Evolutionary conservation across 306 rosid genomes (phyloP), one percentile per base, ranked within the genome.

Genomic region (Trifolium pratense): DNA sequence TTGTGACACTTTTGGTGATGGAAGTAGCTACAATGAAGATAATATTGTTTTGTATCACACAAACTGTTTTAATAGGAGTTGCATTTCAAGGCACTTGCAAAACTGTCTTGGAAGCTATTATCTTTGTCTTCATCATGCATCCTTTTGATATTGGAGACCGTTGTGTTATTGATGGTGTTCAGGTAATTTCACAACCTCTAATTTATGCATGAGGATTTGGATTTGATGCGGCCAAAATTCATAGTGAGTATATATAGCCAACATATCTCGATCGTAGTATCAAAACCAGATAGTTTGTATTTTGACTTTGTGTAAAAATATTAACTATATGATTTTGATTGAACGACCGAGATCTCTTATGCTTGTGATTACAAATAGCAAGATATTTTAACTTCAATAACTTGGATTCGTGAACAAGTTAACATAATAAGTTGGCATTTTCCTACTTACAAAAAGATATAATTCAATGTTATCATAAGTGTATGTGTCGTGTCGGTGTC

Each of bases 61-160:
- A 85, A 61, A 66, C 73, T 1, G 77, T 85, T 46, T 39, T 85
- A 2, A 55, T 85, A 10, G 86, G 89, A 0, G 80, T 85, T 55
- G 89, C 89, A 20, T 85, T 85, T 75, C 89, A 85, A 61, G 68
- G 78, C 3, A 85, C 89, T 49, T 85, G 87, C 81, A 85, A 82
- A 74, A 85, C 85, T 26, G 78, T 82, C 1, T 61, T 85, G 66
- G 89, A 85, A 53, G 75, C 86, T 68, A 85, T 82, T 56, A 70
- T 85, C 77, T 85, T 85, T 59, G 89, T 85, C 72, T 85, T 82
- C 66, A 42, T 85, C 79, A 85, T 85, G 89, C 89, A 85, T 64
- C 89, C 89, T 74, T 85, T 85, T 55, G 89, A 85, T 11, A 85
- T 82, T 26, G 89, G 89, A 12, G 89, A 85, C 15, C 83, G 87